These are phyloP conservation scores for Trametes cingulata DNA, from an alignment of 768 basidiomycete genomes.

Conservation along the genomic window DNA sequence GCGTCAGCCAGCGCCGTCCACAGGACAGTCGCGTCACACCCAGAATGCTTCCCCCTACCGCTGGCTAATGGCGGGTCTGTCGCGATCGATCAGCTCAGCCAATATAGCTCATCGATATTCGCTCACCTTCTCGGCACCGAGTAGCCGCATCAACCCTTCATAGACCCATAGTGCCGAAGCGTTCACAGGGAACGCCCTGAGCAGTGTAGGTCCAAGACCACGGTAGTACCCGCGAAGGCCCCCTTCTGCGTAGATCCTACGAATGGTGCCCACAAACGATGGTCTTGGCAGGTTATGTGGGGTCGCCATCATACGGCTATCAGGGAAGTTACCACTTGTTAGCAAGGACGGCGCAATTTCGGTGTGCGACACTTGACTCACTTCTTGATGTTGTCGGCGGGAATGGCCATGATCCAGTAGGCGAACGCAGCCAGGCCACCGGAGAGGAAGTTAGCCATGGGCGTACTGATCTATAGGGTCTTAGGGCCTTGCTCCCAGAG, in stretches of 20 bases:
- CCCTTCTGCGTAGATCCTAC: slow-evolving; percentile 53
- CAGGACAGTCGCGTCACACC: no score
- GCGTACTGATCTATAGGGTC: slow-evolving; percentile 52
- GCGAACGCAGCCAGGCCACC: slow-evolving; percentile 63
- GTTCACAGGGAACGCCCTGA: slow-evolving; percentile 79
- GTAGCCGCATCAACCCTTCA: slow-evolving; percentile 65
- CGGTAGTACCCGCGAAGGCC: slow-evolving; percentile 61
- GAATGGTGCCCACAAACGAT: slow-evolving; percentile 51
- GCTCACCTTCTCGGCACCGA: slow-evolving; percentile 67
- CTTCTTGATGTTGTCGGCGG: slow-evolving; percentile 86
- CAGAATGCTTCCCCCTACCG: background rate
- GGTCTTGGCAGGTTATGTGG: slow-evolving; percentile 41
- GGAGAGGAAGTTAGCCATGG: slow-evolving; percentile 62
- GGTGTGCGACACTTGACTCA: slow-evolving; percentile 31
- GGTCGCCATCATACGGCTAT: slow-evolving; percentile 65
- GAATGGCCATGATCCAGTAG: slow-evolving; percentile 71
- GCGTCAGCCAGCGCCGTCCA: no score
- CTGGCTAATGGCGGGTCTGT: slow-evolving; percentile 45
- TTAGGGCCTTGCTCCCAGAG: background rate
- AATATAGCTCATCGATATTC: background rate
- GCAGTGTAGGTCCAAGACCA: slow-evolving; percentile 64
- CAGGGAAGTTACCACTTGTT: background rate
- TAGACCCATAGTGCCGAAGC: slow-evolving; percentile 80
- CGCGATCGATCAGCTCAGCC: background rate
- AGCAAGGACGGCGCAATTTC: background rate